Evolutionary conservation across 306 rosid species (phyloP).

Genomic region (Trifolium dubium): DNA sequence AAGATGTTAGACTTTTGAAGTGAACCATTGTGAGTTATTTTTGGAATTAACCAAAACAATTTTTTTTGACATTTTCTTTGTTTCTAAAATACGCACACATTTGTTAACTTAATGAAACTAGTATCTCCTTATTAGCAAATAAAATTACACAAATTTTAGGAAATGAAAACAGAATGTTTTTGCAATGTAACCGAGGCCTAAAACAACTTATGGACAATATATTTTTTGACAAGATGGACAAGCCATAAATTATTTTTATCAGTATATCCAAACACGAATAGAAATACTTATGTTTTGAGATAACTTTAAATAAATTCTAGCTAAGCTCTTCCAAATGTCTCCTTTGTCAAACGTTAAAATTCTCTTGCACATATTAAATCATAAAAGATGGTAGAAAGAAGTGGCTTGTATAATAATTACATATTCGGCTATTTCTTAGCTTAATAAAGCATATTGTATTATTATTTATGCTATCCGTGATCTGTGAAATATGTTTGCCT

Average conservation of each 20-base stretch:
- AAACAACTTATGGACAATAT: background rate
- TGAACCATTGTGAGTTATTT: too few relatives aligned
- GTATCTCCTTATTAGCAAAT: too few relatives aligned
- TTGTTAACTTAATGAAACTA: too few relatives aligned
- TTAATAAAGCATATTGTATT: conserved; percentile 5
- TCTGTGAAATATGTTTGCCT: conserved; percentile 36
- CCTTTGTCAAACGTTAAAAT: conserved; percentile 9
- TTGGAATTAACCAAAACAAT: too few relatives aligned
- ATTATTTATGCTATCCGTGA: conserved; percentile 20
- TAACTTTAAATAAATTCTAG: background rate
- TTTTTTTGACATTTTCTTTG: too few relatives aligned
- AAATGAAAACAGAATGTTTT: too few relatives aligned
- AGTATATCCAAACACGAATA: background rate
- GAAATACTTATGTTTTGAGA: background rate
- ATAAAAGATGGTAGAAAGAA: conserved; percentile 9
- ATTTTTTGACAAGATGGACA: background rate
- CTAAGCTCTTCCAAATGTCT: background rate
- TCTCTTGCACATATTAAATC: background rate
- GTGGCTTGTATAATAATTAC: conserved; percentile 9
- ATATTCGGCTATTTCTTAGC: conserved; percentile 19
- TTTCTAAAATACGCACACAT: too few relatives aligned
- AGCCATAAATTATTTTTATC: too few relatives aligned
- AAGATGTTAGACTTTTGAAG: too few relatives aligned
- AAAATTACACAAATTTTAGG: too few relatives aligned
- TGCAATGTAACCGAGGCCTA: too few relatives aligned